A percentile compares a stretch with the other conserved stretches of the same genome.
Conservation (phyloP, 441 rosid genomes). For the Arabidopsis lyrata region DNA sequence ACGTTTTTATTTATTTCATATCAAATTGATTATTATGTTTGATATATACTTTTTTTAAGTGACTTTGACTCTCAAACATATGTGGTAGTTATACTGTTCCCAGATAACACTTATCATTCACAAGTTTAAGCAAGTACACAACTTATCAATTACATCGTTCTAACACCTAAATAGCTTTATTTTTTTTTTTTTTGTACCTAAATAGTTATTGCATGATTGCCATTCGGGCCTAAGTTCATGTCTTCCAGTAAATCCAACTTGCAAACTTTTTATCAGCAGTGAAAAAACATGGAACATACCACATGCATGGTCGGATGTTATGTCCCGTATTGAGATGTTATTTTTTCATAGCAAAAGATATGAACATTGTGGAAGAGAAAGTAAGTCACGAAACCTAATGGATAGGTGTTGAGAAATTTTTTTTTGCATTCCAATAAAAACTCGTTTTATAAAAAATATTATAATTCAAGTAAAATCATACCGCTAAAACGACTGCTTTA, state of each 20-base stretch:
- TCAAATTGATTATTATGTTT: too few relatives aligned
- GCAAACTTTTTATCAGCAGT: not conserved
- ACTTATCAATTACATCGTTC: not conserved
- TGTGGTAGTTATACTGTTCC: not conserved
- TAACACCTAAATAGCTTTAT: not conserved
- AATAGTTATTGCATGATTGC: not conserved
- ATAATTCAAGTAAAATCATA: not conserved
- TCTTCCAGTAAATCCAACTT: not conserved
- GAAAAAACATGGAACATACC: not conserved
- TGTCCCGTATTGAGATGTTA: not conserved
- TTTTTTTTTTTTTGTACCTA: too few relatives aligned
- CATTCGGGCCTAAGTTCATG: not conserved
- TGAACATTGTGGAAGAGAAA: not conserved
- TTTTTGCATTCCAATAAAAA: not conserved
- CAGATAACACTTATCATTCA: not conserved
- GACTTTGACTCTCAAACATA: not conserved
- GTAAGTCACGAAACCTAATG: not conserved
- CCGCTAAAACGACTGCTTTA: not conserved
- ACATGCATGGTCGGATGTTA: not conserved
- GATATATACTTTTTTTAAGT: too few relatives aligned
- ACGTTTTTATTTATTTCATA: too few relatives aligned
- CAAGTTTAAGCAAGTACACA: not conserved
- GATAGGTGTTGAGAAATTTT: not conserved
- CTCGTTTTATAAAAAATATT: not conserved
- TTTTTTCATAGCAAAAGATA: not conserved